phyloP scores from a whole-genome alignment of 345 rosid genomes.

The Murraya koenigii region DNA sequence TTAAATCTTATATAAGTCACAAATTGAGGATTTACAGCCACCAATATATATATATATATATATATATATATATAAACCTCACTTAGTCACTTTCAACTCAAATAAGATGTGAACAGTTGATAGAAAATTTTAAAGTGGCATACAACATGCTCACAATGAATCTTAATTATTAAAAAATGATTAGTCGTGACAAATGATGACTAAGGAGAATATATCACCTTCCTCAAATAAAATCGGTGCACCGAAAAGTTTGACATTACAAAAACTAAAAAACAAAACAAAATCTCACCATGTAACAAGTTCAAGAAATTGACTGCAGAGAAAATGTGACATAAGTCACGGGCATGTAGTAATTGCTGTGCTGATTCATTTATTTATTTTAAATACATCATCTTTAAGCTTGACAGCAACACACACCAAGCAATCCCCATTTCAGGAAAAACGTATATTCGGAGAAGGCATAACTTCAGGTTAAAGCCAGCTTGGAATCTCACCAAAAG shows the following conservation, averaged over 20 bases:
- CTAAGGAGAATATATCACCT: background rate
- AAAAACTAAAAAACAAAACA: background rate
- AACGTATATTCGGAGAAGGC: conserved; percentile 15
- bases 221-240: background rate
- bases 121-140: background rate
- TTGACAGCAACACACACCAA: too few relatives aligned
- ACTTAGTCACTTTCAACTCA: background rate
- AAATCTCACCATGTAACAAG: background rate
- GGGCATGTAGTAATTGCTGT: background rate
- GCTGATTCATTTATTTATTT: too few relatives aligned
- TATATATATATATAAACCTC: too few relatives aligned
- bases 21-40: too few relatives aligned
- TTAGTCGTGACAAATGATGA: background rate
- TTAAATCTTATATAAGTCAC: too few relatives aligned
- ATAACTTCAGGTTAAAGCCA: conserved; percentile 25
- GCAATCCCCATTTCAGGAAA: background rate
- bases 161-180: background rate
- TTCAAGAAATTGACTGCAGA: background rate
- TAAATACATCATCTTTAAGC: background rate
- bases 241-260: background rate
- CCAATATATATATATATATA: too few relatives aligned
- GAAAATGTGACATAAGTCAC: background rate
- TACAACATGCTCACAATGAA: background rate
- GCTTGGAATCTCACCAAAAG: conserved; percentile 19
- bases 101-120: background rate